Base-by-base conservation (phyloP, 2,329 filamentous ascomycete genomes). In the Rutstroemia sp. region DNA sequence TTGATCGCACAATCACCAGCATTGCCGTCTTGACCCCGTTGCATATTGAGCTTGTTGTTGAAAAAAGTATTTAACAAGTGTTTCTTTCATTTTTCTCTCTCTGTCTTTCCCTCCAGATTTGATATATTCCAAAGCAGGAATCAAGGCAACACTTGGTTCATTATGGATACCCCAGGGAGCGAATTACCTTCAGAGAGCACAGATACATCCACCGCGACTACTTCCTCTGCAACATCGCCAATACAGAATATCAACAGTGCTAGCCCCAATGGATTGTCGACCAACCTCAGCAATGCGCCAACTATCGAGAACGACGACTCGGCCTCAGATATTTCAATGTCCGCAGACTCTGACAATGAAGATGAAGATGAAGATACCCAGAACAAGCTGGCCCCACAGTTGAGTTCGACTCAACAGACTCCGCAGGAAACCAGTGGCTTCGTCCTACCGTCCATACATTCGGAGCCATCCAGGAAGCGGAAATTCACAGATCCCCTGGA, bases 271-370 rank as follows among this genome's bases (percentile, higher is more conserved):
- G 53, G 57, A 25, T 30, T 34, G 19, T 47, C 49, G 7, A 41
- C 57, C 23, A 49, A 51, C 47, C 57, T 57, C 47, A 55, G 63
- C 55, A 55, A 27, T 16, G 53, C 54, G 19, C 42, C 59, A 16
- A 55, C 58, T 25, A 46, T 61, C 54, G 51, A 62, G 21, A 58
- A 62, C 52, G 60, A 66, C 61, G 64, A 67, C 49, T 71, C 69
- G 38, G 63, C 58, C 47, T 71, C 70, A 4, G 70, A 72, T 60
- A 60, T 71, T 46, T 71, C 70, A 44, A 72, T 72, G 70, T 67
- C 65, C 53, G 64, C 66, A 42, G 68, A 71, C 30, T 66, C 64
- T 18, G 70, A 67, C 57, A 66, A 68, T 42, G 66, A 67, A 58
- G 63, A 68, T 42, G 66, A 67, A 58, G 63, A 68, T 42, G 53